Evolutionary conservation across 2,329 filamentous ascomycete genomes (phyloP), one percentile per base, ranked within the genome.

Genomic region (Exophiala sp.): DNA sequence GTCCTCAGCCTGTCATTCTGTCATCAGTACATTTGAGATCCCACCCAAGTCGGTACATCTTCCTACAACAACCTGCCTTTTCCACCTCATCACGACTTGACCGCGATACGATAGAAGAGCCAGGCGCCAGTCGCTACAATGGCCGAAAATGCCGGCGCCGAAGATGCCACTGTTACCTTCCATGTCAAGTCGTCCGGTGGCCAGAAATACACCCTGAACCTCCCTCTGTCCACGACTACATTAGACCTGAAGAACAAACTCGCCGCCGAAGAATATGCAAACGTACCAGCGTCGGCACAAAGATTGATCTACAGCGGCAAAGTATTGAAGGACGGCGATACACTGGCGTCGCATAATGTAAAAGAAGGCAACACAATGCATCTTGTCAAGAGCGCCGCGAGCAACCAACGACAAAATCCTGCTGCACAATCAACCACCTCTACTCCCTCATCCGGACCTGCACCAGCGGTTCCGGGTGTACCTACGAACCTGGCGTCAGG

Each of bases 171-270:
- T 66, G 77, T 99, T 75, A 95, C 89, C 71, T 97, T 99, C 83
- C 94, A 91, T 76, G 86, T 99, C 74, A 99, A 97, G 78, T 89
- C 89, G n/a, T 91, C 90, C n/a, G 87, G 86, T 65, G 91, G 96
- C 69, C 85, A 83, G 69, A 90, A 88, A 71, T 91, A 90, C 68
- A 85, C 82, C 48, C 78, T 99, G 69, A 95, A 90, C 52, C 85
- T 97, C 67, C 74, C 87, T 54, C 81, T 87, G 62, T 82, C 83
- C 34, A 89, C 87, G 45, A 88, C 87, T 6, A 87, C 97, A 40
- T 79, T 83, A 53, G 91, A 96, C 58, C 82, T 99, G 65, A 99
- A 99, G 80, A 82, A 81, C 59, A 96, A 92, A 78, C 85, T 99
- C 36, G 83, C 91, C 4, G 81, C 82, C 32, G 74, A 84, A 54